Conservation (phyloP, 2,329 filamentous ascomycete species). For the Trichoderma lentiforme region DNA sequence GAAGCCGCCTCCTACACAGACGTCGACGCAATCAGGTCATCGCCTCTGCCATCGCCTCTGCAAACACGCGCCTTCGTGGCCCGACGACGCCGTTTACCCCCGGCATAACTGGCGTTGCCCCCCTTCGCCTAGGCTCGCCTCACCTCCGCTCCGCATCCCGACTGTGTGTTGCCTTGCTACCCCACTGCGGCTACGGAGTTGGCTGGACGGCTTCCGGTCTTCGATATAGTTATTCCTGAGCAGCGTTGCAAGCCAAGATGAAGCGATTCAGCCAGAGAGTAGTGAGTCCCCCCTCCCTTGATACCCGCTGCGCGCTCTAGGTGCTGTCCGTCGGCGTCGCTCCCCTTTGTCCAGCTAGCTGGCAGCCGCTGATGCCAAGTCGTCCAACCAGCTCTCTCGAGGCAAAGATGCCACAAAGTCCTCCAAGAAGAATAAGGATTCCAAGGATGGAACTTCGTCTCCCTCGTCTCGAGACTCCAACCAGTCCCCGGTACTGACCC, state of each 20-base stretch:
- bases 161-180: constrained; percentile 33
- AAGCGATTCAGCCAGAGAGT: constrained; percentile 97
- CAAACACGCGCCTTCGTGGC: constrained; percentile 13
- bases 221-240: constrained; percentile 15
- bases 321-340: constrained; percentile 26
- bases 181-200: constrained; percentile 24
- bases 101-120: constrained; percentile 20
- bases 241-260: constrained; percentile 59
- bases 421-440: constrained; percentile 69
- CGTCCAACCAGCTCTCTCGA: constrained; percentile 71
- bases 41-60: background rate
- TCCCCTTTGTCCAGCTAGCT: constrained; percentile 4
- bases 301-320: constrained; percentile 18
- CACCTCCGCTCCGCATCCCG: constrained; percentile 24
- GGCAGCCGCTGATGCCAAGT: constrained; percentile 7
- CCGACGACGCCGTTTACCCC: constrained; percentile 11
- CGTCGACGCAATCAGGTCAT: constrained; percentile 1
- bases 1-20: constrained; percentile 5
- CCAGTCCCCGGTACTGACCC: constrained; percentile 67
- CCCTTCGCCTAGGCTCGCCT: constrained; percentile 24
- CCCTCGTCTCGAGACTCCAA: constrained; percentile 61
- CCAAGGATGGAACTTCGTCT: constrained; percentile 75
- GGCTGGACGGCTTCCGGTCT: constrained; percentile 17
- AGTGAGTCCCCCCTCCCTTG: constrained; percentile 21
- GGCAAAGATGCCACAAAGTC: constrained; percentile 85